A percentile compares a stretch with the other conserved stretches of the same genome.
These are phyloP conservation scores for Ostreobium quekettii DNA, from an alignment of 139 green algal species.

Conservation along the genomic window DNA sequence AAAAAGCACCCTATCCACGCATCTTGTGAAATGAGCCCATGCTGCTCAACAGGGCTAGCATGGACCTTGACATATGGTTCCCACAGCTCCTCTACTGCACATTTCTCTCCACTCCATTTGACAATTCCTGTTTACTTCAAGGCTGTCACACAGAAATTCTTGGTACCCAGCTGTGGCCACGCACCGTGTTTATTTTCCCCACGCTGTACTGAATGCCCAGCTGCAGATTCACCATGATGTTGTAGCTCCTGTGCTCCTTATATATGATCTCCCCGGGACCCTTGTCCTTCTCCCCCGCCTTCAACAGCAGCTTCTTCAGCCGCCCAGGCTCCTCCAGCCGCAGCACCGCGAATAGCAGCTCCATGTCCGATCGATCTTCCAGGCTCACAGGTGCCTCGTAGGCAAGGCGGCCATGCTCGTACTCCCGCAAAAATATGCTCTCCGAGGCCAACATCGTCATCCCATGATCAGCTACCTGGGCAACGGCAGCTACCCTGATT, in stretches of 20 bases:
- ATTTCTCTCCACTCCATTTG: too few relatives aligned
- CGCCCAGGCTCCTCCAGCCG: slow-evolving; percentile 13
- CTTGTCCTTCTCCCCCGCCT: slow-evolving; percentile 21
- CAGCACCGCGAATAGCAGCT: slow-evolving; percentile 17
- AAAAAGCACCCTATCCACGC: too few relatives aligned
- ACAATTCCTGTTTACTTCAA: too few relatives aligned
- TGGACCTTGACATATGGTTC: too few relatives aligned
- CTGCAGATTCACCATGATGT: slow-evolving; percentile 90
- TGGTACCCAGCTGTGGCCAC: too few relatives aligned
- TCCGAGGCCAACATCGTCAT: background rate
- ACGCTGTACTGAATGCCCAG: slow-evolving; percentile 80
- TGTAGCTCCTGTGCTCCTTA: slow-evolving; percentile 82
- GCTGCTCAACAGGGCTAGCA: too few relatives aligned
- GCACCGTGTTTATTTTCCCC: slow-evolving; percentile 33
- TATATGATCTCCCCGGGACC: slow-evolving; percentile 68
- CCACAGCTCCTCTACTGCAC: too few relatives aligned
- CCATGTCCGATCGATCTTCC: slow-evolving; percentile 33
- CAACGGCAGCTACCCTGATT: too few relatives aligned
- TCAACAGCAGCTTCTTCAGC: slow-evolving; percentile 32
- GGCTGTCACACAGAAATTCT: too few relatives aligned
- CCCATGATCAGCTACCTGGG: too few relatives aligned
- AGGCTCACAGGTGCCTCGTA: slow-evolving; percentile 31
- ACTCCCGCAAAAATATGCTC: slow-evolving; percentile 41
- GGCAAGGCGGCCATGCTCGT: slow-evolving; percentile 44
- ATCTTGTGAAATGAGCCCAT: too few relatives aligned